Base-by-base conservation (phyloP, 345 rosid species). In the Mercurialis annua region DNA sequence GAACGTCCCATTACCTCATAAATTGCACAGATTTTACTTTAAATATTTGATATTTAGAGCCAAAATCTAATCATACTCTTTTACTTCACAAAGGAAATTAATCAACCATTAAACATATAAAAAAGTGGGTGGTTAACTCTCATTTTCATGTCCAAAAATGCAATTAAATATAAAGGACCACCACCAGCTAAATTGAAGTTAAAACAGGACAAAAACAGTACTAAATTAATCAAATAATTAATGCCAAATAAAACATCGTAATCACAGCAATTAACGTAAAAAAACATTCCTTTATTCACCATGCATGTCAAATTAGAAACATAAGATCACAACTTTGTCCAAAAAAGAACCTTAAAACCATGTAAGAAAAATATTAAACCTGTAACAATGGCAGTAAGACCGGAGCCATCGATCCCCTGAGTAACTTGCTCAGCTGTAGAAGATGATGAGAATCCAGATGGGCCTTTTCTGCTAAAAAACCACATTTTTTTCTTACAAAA, bases 371-470 rank as follows among this genome's bases (percentile, higher is more conserved):
- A 4, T 24, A 11, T 14, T 30, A 34, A 59, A 90, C 97, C 92
- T 70, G 95, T 88, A 64, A 85, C 85, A 71, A 90, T 77, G 62
- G 97, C 95, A 34, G 95, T 90, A 81, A 88, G 92, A 72, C 80
- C 86, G 48, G 87, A 72, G 47, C 79, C 95, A 74, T 88, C 89
- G 64, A 88, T 72, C 68, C 94, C 95, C 8, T 73, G 77, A 24
- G 97, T 88, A 21, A 88, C 95, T 73, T 90, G 86, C 84, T 88
- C 95, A 0, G 97, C 97, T 7, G 90, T 86, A 60, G 95, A 86
- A 42, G 81, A 78, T 67, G 85, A 47, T 10, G 94, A 90, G 85
- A 88, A 90, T 64, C 97, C 97, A 64, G 97, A 86, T 38, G 82
- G 72, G 33, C 88, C 86, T 76, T 81, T 89, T 68, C 78, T 75